Percentiles rank a stretch among this genome's conserved stretches.
Conservation (phyloP, 2,329 filamentous ascomycete genomes). For the Hypoxylon sp. region DNA sequence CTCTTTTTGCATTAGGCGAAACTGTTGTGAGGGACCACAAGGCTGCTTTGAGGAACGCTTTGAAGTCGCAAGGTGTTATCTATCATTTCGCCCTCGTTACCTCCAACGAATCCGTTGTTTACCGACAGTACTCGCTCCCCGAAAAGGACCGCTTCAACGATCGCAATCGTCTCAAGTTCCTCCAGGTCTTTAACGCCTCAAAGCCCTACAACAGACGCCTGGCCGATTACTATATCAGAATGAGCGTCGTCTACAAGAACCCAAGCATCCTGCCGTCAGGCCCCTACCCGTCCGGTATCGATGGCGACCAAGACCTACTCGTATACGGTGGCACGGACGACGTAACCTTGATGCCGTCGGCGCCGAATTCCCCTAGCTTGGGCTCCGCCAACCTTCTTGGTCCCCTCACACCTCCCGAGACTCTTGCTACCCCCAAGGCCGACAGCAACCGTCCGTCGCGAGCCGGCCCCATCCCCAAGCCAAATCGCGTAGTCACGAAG, state of each 20-base stretch:
- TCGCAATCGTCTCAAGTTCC: slow-evolving; percentile 59
- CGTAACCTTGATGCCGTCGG: slow-evolving; percentile 45
- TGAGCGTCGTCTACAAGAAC: slow-evolving; percentile 68
- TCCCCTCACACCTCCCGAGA: slow-evolving; percentile 42
- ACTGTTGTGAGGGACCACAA: slow-evolving; percentile 41
- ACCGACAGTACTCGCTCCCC: slow-evolving; percentile 49
- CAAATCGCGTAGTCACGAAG: slow-evolving; percentile 69
- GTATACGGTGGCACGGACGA: slow-evolving; percentile 61
- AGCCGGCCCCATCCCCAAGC: slow-evolving; percentile 70
- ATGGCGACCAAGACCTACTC: slow-evolving; percentile 56
- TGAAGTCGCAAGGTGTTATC: slow-evolving; percentile 39
- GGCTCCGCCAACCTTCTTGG: slow-evolving; percentile 23
- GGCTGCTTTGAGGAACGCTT: slow-evolving; percentile 36
- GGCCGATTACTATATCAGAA: slow-evolving; percentile 52
- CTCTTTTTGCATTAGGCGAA: slow-evolving; percentile 34
- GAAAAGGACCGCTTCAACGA: slow-evolving; percentile 48
- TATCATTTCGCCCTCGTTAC: slow-evolving; percentile 32
- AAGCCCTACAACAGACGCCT: slow-evolving; percentile 49
- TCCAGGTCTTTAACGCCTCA: slow-evolving; percentile 56
- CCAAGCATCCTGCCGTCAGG: slow-evolving; percentile 65
- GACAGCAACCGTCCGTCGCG: slow-evolving; percentile 54
- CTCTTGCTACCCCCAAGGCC: slow-evolving; percentile 11
- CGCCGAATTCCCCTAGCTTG: slow-evolving; percentile 33
- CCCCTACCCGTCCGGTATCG: slow-evolving; percentile 61
- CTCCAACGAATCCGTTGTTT: slow-evolving; percentile 28